These are phyloP conservation scores for Pinus albicaulis DNA, from an alignment of 75 land plant species.

Conservation along the genomic window DNA sequence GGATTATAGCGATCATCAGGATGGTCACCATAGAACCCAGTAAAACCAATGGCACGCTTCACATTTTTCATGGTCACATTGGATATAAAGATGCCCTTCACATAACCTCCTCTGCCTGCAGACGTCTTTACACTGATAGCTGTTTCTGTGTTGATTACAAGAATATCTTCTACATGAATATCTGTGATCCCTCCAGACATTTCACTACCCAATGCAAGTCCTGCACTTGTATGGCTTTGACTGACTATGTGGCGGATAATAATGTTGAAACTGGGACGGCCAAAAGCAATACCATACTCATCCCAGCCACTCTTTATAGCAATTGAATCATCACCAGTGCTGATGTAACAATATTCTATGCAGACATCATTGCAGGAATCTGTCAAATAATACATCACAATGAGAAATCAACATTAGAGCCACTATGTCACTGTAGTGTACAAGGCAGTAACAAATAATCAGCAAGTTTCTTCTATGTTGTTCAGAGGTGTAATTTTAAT, in stretches of 20 bases:
- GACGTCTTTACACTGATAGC: conserved; percentile 41
- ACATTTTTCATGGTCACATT: conserved; percentile 32
- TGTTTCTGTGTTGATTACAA: conserved; percentile 17
- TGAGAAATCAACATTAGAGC: no score
- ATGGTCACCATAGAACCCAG: conserved; percentile 49
- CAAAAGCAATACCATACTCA: conserved; percentile 83
- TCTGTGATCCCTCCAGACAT: conserved; percentile 49
- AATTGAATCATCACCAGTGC: conserved; percentile 73
- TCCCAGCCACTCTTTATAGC: conserved; percentile 91
- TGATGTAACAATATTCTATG: conserved; percentile 75
- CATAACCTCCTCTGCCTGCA: conserved; percentile 45
- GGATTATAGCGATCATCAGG: conserved; percentile 88
- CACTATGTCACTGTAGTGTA: no score
- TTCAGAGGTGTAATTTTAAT: no score
- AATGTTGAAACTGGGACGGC: conserved; percentile 68
- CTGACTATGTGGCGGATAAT: conserved; percentile 45
- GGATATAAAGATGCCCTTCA: conserved; percentile 23
- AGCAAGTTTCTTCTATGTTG: no score
- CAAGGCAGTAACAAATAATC: no score
- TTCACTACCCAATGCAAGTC: conserved; percentile 57
- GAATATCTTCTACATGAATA: conserved; percentile 33
- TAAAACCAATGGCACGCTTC: conserved; percentile 27
- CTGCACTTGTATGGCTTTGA: conserved; percentile 37
- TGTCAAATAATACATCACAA: conserved; percentile 11
- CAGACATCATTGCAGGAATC: conserved; percentile 74